phyloP scores from a whole-genome alignment of 805 yeast genomes.

The Kodamaea neixiangensis region DNA sequence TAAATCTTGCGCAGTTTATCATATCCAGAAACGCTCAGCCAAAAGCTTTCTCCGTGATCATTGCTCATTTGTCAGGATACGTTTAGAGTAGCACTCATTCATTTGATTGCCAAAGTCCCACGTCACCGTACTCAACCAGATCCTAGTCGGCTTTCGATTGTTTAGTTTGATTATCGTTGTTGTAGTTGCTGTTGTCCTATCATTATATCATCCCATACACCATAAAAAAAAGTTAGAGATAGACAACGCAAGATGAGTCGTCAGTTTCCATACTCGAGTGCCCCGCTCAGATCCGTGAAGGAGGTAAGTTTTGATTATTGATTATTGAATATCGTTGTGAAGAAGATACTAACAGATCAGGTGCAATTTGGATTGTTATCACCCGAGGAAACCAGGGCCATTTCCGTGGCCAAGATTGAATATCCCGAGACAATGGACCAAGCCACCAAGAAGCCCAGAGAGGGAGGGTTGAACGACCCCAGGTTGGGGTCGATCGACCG shows the following conservation, averaged over 20 bases:
- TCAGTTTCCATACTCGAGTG: conserved; percentile 90
- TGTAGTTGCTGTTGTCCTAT: neutral
- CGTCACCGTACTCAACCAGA: neutral
- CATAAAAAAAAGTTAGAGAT: conserved; percentile 13
- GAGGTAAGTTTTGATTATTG: conserved; percentile 58
- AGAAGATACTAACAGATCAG: conserved; percentile 34
- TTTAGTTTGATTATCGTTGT: conserved; percentile 1
- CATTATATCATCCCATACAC: conserved; percentile 1
- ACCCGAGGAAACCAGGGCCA: conserved; percentile 95
- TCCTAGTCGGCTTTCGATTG: neutral
- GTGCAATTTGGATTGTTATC: conserved; percentile 96
- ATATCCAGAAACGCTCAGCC: neutral
- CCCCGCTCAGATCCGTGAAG: conserved; percentile 95
- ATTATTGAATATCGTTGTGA: neutral
- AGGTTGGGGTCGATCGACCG: conserved; percentile 96
- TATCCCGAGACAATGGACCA: conserved; percentile 99
- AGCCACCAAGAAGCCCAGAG: conserved; percentile 89
- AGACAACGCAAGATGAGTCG: conserved; percentile 40
- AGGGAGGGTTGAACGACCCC: conserved; percentile 97
- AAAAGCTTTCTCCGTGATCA: neutral
- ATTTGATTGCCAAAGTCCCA: conserved; percentile 28
- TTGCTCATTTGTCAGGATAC: conserved; percentile 3
- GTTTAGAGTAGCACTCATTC: conserved; percentile 30
- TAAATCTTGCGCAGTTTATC: neutral
- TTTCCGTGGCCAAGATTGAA: conserved; percentile 96